Conservation (phyloP, 371 early-diverging fungal species). For the Mortierella sp. region DNA sequence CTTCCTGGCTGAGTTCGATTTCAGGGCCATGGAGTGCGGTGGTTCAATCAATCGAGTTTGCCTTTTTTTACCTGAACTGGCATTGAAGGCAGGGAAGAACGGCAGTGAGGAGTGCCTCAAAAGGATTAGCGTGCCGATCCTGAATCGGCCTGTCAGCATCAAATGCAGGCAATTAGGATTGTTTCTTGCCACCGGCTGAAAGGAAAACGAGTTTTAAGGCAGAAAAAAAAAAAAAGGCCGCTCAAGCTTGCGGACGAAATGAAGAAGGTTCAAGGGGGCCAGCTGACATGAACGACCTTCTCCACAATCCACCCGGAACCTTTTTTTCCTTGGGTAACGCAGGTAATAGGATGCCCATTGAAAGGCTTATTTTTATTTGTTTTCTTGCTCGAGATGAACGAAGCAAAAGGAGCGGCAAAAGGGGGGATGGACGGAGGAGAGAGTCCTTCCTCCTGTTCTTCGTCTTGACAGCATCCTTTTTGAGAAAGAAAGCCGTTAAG, state of each 20-base stretch:
- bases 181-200: neutral
- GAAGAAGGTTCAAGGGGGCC: neutral
- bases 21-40: neutral
- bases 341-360: neutral
- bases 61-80: neutral
- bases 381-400: neutral
- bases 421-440: neutral
- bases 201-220: neutral
- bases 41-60: neutral
- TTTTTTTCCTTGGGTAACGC: neutral
- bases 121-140: neutral
- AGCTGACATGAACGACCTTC: neutral
- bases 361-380: neutral
- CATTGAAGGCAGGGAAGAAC: no score
- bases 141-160: neutral
- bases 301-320: no score
- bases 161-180: neutral
- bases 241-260: no score
- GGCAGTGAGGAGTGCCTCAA: neutral
- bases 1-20: conserved; percentile 11
- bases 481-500: no score
- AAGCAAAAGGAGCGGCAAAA: neutral
- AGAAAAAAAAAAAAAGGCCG: no score
- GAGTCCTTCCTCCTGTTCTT: neutral
- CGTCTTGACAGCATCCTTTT: neutral